Evolutionary conservation across 2,329 filamentous ascomycete genomes (phyloP).

Genomic region (Raffaelea arxii): DNA sequence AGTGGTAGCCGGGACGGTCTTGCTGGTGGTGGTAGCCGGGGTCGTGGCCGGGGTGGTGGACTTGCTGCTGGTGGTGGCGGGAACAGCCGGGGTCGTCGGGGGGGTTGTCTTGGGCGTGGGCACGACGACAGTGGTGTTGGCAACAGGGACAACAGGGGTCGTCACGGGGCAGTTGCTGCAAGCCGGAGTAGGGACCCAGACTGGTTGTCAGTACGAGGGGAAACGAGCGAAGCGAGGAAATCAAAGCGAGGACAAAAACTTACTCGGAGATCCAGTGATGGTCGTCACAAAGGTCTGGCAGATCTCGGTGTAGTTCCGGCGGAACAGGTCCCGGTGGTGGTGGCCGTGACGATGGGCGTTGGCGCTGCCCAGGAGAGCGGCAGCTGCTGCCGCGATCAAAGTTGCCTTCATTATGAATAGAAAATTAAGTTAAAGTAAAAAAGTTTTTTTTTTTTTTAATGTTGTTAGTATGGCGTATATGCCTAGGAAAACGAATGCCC

Average conservation of each 20-base stretch:
- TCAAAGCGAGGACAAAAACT: too few relatives aligned
- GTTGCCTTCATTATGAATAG: conserved; percentile 61
- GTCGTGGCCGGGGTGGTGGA: conserved; percentile 12
- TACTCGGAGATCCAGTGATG: background rate
- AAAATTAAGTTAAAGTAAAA: conserved; percentile 10
- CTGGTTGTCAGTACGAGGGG: background rate
- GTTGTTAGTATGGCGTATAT: conserved; percentile 5
- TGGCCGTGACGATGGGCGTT: conserved; percentile 47
- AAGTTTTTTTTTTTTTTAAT: conserved; percentile 15
- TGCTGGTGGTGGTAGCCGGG: conserved; percentile 15
- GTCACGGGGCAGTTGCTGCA: background rate
- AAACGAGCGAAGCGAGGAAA: too few relatives aligned
- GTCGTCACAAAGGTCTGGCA: conserved; percentile 54
- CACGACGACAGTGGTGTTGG: conserved; percentile 4
- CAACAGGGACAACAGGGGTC: background rate
- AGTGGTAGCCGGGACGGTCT: conserved; percentile 23
- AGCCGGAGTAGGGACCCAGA: background rate
- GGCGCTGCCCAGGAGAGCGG: conserved; percentile 47
- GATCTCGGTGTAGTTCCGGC: conserved; percentile 36
- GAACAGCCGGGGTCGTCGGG: conserved; percentile 8
- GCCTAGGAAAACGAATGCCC: conserved; percentile 55
- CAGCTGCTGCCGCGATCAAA: conserved; percentile 55
- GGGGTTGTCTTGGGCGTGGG: conserved; percentile 12
- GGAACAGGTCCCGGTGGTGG: conserved; percentile 32
- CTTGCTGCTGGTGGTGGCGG: conserved; percentile 14